Evolutionary conservation across 2,329 filamentous ascomycete genomes (phyloP), one percentile per base, ranked within the genome.

Genomic region (Fusarium pseudograminearum): DNA sequence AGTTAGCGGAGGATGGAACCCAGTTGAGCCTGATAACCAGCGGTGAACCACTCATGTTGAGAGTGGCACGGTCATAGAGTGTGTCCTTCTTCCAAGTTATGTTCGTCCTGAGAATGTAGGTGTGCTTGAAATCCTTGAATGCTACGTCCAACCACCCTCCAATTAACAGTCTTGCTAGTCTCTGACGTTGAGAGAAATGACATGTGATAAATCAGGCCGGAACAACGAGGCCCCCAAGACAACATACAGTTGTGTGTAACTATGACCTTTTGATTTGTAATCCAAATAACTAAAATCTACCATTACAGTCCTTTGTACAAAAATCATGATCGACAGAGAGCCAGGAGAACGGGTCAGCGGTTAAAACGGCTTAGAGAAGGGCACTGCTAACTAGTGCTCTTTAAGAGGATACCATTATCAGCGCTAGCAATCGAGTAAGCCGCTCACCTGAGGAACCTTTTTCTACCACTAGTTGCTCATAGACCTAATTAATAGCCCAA

Each of bases 391-490:
- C 7, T 41, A 30, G 24, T 30, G 33, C 8, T 20, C 6, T 16
- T 15, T 22, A 9, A 36, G 20, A 41, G 14, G 14, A 9, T 4
- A 16, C 12, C 9, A 28, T 5, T 14, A 7, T 41, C 33, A 14
- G 48, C 48, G 14, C 34, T 52, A 30, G 26, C 4, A 22, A 31
- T 12, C 26, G n/a, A 16, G n/a, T 3, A 22, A 31, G 7, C 18
- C 12, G 12, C 16, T 22, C 5, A 46, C 2, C 9, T 44, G n/a
- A 31, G 18, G 28, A 15, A 46, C n/a, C 16, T 31, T n/a, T 30
- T 20, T 9, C 10, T 30, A 9, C n/a, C n/a, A 20, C 7, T 30
- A 7, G 1, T 7, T 2, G 4, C 10, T 7, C 4, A 3, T 7
- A 45, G 16, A 10, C 22, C 18, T 18, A 4, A 45, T 15, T 2